Base-by-base conservation (phyloP, 345 rosid species). In the Sisymbrium irio region DNA sequence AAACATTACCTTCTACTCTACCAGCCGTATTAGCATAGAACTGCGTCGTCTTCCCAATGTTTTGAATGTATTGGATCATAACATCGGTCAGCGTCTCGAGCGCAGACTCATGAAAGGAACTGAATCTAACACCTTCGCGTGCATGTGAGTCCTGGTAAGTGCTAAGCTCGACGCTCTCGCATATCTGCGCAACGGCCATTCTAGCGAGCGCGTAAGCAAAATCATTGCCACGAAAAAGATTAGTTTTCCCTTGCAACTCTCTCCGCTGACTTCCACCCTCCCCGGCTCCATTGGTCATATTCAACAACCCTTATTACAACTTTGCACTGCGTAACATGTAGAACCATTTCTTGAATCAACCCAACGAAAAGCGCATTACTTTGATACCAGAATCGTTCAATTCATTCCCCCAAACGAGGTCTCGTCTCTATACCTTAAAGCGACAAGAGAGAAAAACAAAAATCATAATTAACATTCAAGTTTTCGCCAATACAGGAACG, bases 201-300 rank as follows among this genome's bases (percentile, higher is more conserved):
- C 82, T 87, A 28, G 87, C 87, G 33, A 87, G 55, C 2, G 89
- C 88, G 61, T 65, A 80, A 1, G 87, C 63, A 55, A 86, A 95
- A 33, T 86, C 86, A 66, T 79, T 86, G 3, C 81, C 79, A 5
- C 81, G 67, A 46, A 53, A 58, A 13, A 12, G 4, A 62, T 79
- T 83, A 51, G 81, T 73, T 63, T 77, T 83, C 4, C 59, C 59
- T 1, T 72, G 79, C 7, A 54, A 14, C n/a, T 76, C 80, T 80
- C 78, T 91, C 59, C 64, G 78, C 67, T 83, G 78, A 75, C 81
- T 84, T 76, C 84, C 85, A 78, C 82, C 88, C 87, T 88, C 86
- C 83, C 86, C 82, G 45, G 88, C 95, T 82, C 97, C 96, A 89
- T 88, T 83, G 85, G 78, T 95, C 97, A 95, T 95, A 76, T 88